Conservation (phyloP, 2,329 filamentous ascomycete genomes). For the Dactylellina leptospora region DNA sequence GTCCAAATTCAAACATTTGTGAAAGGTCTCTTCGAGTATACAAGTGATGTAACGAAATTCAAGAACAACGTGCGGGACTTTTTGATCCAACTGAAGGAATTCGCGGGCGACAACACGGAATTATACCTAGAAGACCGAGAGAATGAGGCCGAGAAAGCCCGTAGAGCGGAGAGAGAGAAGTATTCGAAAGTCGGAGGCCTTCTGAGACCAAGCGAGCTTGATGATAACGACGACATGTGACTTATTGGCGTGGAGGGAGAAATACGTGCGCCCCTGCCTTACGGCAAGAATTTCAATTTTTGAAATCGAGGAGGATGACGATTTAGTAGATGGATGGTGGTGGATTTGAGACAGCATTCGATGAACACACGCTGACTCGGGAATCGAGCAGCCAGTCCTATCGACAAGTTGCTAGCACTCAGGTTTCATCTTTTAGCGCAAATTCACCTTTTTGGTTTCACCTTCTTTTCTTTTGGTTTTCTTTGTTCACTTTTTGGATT, state of each 20-base stretch:
- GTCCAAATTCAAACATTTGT: conserved; percentile 90
- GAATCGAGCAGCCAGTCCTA: conserved; percentile 53
- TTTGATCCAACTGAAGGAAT: conserved; percentile 96
- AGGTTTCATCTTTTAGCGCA: conserved; percentile 20
- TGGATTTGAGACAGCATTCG: conserved; percentile 53
- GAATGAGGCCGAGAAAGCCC: conserved; percentile 83
- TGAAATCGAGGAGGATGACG: conserved; percentile 28
- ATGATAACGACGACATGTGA: conserved; percentile 76
- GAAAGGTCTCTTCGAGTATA: conserved; percentile 84
- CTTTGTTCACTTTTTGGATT: no score
- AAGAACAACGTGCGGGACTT: conserved; percentile 96
- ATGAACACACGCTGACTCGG: conserved; percentile 52
- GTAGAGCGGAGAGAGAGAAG: conserved; percentile 87
- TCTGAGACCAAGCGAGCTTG: conserved; percentile 96
- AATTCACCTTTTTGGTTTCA: conserved; percentile 25
- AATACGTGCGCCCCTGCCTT: conserved; percentile 29
- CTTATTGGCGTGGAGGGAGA: conserved; percentile 33
- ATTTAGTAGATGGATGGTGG: conserved; percentile 42
- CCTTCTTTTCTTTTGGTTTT: conserved; percentile 20
- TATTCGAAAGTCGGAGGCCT: conserved; percentile 94
- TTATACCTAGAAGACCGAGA: conserved; percentile 94
- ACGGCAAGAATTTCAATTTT: conserved; percentile 33
- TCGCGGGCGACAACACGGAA: conserved; percentile 92
- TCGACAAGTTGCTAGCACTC: conserved; percentile 52
- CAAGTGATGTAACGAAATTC: conserved; percentile 91